A percentile compares a stretch with the other conserved stretches of the same genome.
Conservation (phyloP, 192 early-diverging fungal species). For the Linnemannia hyalina region DNA sequence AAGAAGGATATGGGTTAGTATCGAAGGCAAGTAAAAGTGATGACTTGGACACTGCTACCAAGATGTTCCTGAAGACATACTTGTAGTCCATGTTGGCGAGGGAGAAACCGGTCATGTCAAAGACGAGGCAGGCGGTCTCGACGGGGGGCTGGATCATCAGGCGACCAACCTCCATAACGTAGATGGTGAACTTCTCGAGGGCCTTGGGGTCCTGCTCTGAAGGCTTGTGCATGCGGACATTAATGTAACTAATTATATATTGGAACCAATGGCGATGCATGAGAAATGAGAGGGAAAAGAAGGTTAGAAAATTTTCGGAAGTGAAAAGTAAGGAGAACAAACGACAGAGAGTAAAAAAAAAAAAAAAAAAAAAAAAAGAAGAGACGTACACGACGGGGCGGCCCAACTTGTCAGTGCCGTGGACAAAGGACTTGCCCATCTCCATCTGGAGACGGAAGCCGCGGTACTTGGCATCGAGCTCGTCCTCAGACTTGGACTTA, state of each 20-base stretch:
- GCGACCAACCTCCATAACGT: conserved; percentile 77
- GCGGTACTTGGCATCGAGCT: conserved; percentile 11
- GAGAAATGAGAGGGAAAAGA: not conserved
- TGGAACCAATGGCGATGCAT: too few species aligned
- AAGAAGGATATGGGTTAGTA: not conserved
- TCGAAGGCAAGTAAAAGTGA: not conserved
- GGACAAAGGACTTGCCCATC: conserved; percentile 56
- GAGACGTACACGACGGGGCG: conserved; percentile 60
- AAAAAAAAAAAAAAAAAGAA: not conserved
- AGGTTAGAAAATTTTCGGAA: not conserved
- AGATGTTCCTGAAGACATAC: not conserved
- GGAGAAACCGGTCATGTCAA: conserved; percentile 42
- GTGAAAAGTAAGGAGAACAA: not conserved
- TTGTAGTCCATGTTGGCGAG: conserved; percentile 39
- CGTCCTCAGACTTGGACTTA: conserved; percentile 11
- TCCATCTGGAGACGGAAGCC: conserved; percentile 40
- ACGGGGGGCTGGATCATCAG: conserved; percentile 68
- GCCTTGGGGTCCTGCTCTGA: conserved; percentile 68
- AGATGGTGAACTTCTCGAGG: conserved; percentile 73
- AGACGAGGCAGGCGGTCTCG: conserved; percentile 60
- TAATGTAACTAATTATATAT: conserved; percentile 55
- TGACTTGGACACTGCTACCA: too few species aligned
- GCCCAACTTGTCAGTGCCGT: conserved; percentile 59
- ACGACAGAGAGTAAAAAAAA: not conserved
- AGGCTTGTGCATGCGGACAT: conserved; percentile 61